Base-by-base conservation (phyloP, 331 rosid genomes). In the Malus hybrid region DNA sequence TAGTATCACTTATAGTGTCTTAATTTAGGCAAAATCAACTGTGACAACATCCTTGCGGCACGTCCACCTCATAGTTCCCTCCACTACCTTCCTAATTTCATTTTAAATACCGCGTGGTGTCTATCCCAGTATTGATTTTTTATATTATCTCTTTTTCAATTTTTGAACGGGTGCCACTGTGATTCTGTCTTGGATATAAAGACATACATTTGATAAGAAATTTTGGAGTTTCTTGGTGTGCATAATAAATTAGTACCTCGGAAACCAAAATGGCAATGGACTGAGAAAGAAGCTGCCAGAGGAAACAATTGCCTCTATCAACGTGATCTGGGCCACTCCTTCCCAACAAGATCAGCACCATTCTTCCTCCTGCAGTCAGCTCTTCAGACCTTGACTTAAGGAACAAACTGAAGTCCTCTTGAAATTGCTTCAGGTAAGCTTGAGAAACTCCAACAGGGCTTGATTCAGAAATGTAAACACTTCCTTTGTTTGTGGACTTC, bases 331-430 rank as follows among this genome's bases (percentile, higher is more conserved):
- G 44, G 44, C 44, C 44, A 36, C 11, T 36, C 44, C 44, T 94
- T 70, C 99, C 99, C 19, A 87, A 81, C 65, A 90, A 81, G 55
- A 89, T 85, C 48, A 94, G 86, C 78, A 87, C 96, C 97, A 92
- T 90, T 81, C 87, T 85, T 72, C 99, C 99, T 33, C 92, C 97
- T 0, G 63, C 76, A 32, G 69, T 80, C 24, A 94, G 57, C 83
- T 94, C 99, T 42, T 90, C 83, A 15, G 92, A 88, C 69, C 99
- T 79, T 67, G 88, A 83, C 71, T 81, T 10, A 27, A 94, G 87
- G 78, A 94, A 94, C 85, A 88, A 71, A 7, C 81, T 81, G 70
- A 94, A 92, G 76, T 94, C 97, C 44, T 85, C 85, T 14, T 85
- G 87, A 61, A 94, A 94, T 68, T 94, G 99, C 78, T 80, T 63